These are phyloP conservation scores for Cairneyella variabilis DNA, from an alignment of 495 filamentous ascomycete genomes.

Conservation along the genomic window DNA sequence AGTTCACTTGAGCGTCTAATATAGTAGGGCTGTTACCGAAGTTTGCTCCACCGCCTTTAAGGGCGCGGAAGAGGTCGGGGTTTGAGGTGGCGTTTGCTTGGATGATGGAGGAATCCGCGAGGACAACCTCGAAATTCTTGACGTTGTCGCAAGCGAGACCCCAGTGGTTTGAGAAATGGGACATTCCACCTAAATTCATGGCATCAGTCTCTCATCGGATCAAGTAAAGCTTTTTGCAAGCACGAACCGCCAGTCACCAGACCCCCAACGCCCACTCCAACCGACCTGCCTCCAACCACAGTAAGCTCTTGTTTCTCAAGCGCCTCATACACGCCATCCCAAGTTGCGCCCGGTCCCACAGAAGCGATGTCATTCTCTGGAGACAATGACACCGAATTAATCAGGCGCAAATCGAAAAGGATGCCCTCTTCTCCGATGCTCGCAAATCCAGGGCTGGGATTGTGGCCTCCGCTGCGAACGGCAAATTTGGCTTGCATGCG, in stretches of 20 bases:
- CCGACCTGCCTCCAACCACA: conserved; percentile 46
- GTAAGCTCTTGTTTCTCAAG: conserved; percentile 36
- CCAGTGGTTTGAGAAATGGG: conserved; percentile 36
- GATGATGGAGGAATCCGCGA: conserved; percentile 38
- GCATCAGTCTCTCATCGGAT: not conserved
- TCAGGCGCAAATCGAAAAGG: conserved; percentile 27
- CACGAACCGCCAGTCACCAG: conserved; percentile 42
- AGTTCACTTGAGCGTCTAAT: no score
- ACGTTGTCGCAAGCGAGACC: conserved; percentile 46
- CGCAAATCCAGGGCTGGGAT: conserved; percentile 19
- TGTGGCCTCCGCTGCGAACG: conserved; percentile 31
- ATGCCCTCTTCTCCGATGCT: conserved; percentile 30
- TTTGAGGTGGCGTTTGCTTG: conserved; percentile 37
- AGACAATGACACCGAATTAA: conserved; percentile 28
- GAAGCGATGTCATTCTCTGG: conserved; percentile 25
- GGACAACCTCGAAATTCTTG: conserved; percentile 41
- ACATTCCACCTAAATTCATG: conserved; percentile 31
- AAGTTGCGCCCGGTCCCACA: conserved; percentile 38
- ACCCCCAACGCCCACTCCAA: conserved; percentile 52
- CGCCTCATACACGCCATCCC: conserved; percentile 43
- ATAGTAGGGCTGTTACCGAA: no score
- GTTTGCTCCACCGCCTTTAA: conserved; percentile 53
- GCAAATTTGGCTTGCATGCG: conserved; percentile 24
- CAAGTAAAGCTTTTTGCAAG: not conserved
- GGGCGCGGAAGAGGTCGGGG: conserved; percentile 45